Evolutionary conservation across 306 rosid genomes (phyloP).

Genomic region (Cicer judaicum): DNA sequence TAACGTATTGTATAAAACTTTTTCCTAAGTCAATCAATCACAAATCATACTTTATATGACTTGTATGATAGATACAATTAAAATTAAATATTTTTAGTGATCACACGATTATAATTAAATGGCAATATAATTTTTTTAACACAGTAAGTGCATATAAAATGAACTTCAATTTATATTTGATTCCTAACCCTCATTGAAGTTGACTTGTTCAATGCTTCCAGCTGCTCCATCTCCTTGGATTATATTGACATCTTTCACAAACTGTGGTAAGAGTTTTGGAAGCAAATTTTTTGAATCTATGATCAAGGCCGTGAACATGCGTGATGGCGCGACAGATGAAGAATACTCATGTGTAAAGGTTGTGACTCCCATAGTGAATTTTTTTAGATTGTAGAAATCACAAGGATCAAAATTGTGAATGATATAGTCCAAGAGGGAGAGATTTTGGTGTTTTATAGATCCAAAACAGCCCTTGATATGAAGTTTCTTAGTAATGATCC

Average conservation of each 20-base stretch:
- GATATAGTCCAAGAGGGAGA: constrained; percentile 26
- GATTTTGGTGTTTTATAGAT: constrained; percentile 42
- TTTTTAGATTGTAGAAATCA: constrained; percentile 8
- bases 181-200: constrained; percentile 64
- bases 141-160: background rate
- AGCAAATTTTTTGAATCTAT: constrained; percentile 61
- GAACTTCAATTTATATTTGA: constrained; percentile 5
- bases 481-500: constrained; percentile 47
- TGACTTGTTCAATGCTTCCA: constrained; percentile 74
- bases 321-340: constrained; percentile 56
- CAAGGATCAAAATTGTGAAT: constrained; percentile 27
- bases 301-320: constrained; percentile 70
- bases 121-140: no score
- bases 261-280: constrained; percentile 70
- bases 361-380: constrained; percentile 62
- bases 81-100: no score
- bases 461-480: constrained; percentile 12
- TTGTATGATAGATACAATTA: no score
- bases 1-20: no score
- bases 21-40: no score
- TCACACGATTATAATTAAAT: no score
- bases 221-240: constrained; percentile 70
- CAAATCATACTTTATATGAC: no score
- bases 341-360: constrained; percentile 57
- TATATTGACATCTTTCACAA: constrained; percentile 56